Base-by-base conservation (phyloP, 352 stramenopile genomes). In the Stephanocyclus meneghinianus region DNA sequence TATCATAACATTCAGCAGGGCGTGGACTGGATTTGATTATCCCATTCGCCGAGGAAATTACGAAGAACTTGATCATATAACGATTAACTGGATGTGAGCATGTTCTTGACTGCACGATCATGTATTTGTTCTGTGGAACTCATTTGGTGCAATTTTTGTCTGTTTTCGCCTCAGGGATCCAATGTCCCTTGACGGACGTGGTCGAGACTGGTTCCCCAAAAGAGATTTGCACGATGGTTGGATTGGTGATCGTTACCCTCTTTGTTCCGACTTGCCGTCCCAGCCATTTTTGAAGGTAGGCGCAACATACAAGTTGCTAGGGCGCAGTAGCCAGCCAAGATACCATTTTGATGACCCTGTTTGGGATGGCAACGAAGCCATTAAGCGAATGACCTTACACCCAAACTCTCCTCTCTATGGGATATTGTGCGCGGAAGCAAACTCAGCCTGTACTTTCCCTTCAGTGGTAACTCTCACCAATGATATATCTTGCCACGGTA, bases 11-110 rank as follows among this genome's bases (percentile, higher is more conserved):
- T 84, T 89, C 53, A 81, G 83, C n/a, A 76, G 87, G n/a, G 79
- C 48, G 9, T 92, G 87, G 87, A 92, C 87, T 60, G 87, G 85
- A 7, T 90, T 91, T 66, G 71, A 85, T 10, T 29, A 48, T 32
- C 42, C 60, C 9, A 71, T 47, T 21, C 77, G 77, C 16, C 59
- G 72, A 44, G 71, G 65, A 62, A 84, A 84, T 32, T 68, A 81
- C 26, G 77, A 81, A 71, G 77, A 81, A 30, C 11, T 61, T 13
- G 63, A 67, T 16, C 48, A 18, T 11, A 64, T 59, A 35, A 62
- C 3, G 32, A 59, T 32, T 21, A 78, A 70, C 61, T 77, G 70
- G 71, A 72, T 65, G 40, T 63, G n/a, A 47, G 26, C 44, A 18
- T 15, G 21, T 21, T 32, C 21, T 42, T 30, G 9, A 3, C n/a